Base-by-base conservation (phyloP, 306 rosid genomes). In the Castanea crenata region DNA sequence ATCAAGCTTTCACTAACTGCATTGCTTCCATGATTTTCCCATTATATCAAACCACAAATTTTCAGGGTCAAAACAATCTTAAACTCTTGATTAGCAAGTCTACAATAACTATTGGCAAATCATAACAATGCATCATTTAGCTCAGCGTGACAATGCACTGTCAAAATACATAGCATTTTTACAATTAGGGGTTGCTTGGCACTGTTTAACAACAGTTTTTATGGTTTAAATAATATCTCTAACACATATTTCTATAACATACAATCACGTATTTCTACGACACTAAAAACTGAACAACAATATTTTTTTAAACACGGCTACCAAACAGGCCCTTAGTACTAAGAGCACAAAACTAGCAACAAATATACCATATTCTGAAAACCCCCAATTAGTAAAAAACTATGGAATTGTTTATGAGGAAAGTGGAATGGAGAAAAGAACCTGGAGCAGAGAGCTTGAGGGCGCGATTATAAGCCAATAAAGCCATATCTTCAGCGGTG, bases 401-500 rank as follows among this genome's bases (percentile, higher is more conserved):
- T 32, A 0, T 6, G 4, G 44, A 35, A 32, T 34, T 32, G 34
- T 46, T 3, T 65, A 8, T 14, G 4, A 13, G 51, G 38, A 67
- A 56, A 10, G 12, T 35, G 62, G 16, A 15, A 73, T 20, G 5
- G 32, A 8, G 73, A 49, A 23, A 56, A 20, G 14, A 75, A 92
- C 99, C 99, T 83, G 99, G 92, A 3, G 78, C 46, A 54, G 95
- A 94, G 78, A 94, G 97, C 87, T 89, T 90, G 78, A 92, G 97
- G 62, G 97, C 97, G n/a, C 97, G 97, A 84, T 92, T 94, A 75
- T 92, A 94, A 67, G 99, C 97, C 85, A 86, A 74, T 73, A 87
- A 86, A 71, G 99, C 94, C 97, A 94, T 79, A 13, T 94, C 99
- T 77, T 94, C 91, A 18, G 97, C 91, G 31, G 86, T 92, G 67